Evolutionary conservation across 306 rosid genomes (phyloP).

Genomic region (Cicer judaicum): DNA sequence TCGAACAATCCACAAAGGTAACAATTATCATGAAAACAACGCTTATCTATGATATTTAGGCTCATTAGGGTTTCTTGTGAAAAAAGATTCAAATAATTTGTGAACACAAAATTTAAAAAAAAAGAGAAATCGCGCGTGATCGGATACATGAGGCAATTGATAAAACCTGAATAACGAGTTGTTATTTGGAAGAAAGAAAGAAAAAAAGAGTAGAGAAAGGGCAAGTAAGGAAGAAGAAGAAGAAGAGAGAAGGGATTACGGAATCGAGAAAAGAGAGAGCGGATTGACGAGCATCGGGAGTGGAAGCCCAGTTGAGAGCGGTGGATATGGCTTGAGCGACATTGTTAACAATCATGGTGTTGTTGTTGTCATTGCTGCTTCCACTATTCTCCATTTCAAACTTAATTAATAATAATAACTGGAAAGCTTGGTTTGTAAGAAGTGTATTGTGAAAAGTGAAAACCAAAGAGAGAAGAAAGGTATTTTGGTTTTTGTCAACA

Average conservation of each 20-base stretch:
- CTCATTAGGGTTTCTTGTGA: conserved; percentile 47
- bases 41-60: background rate
- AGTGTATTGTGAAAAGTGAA: too few species aligned
- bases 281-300: conserved; percentile 71
- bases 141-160: conserved; percentile 10
- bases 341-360: conserved; percentile 50
- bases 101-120: background rate
- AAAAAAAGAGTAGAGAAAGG: background rate
- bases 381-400: conserved; percentile 57
- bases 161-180: background rate
- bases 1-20: background rate
- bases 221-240: background rate
- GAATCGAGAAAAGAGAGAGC: conserved; percentile 83
- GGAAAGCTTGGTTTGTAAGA: too few species aligned
- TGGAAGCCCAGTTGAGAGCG: conserved; percentile 81
- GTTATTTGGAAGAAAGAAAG: too few species aligned
- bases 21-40: background rate
- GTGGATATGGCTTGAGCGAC: conserved; percentile 86
- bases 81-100: conserved; percentile 6
- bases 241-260: conserved; percentile 48
- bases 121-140: background rate
- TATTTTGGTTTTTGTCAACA: too few species aligned
- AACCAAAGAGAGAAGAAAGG: too few species aligned
- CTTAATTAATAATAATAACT: too few species aligned
- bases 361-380: background rate